Conservation (phyloP, 163 green algal species). For the Chlamydomonas reinhardtii region DNA sequence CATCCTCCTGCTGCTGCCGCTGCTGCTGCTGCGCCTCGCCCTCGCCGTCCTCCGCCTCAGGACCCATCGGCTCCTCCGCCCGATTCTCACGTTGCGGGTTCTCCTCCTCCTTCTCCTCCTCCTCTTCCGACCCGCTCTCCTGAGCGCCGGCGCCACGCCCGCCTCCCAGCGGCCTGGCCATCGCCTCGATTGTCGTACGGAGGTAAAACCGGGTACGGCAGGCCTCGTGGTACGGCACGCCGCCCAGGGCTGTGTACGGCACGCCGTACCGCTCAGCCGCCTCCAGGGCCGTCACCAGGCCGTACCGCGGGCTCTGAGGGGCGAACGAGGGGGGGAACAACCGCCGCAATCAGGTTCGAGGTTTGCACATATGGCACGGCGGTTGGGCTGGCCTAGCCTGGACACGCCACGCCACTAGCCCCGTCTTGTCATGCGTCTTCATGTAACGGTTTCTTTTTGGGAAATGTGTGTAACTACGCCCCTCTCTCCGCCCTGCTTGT, state of each 20-base stretch:
- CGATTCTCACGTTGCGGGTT: too few relatives aligned
- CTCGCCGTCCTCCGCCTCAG: not conserved
- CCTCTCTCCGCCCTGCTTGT: too few relatives aligned
- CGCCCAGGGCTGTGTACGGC: not conserved
- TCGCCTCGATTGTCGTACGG: not conserved
- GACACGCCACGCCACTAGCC: too few relatives aligned
- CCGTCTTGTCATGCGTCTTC: too few relatives aligned
- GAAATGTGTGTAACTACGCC: too few relatives aligned
- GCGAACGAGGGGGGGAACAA: not conserved
- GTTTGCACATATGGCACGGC: too few relatives aligned
- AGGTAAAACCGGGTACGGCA: conserved; percentile 39
- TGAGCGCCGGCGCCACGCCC: not conserved
- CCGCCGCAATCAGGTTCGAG: too few relatives aligned
- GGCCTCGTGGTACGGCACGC: conserved; percentile 17
- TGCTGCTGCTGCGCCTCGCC: not conserved
- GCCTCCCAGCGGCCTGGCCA: not conserved
- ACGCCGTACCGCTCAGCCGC: conserved; percentile 44
- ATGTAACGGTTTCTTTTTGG: too few relatives aligned
- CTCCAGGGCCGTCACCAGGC: conserved; percentile 39
- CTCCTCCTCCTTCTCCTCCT: not conserved
- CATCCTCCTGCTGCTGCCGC: too few relatives aligned
- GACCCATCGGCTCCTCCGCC: not conserved
- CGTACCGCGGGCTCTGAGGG: conserved; percentile 41
- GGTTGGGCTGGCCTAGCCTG: too few relatives aligned
- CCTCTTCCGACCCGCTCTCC: not conserved